Evolutionary conservation across 2,329 filamentous ascomycete species (phyloP).

Genomic region (Ilyonectria robusta): DNA sequence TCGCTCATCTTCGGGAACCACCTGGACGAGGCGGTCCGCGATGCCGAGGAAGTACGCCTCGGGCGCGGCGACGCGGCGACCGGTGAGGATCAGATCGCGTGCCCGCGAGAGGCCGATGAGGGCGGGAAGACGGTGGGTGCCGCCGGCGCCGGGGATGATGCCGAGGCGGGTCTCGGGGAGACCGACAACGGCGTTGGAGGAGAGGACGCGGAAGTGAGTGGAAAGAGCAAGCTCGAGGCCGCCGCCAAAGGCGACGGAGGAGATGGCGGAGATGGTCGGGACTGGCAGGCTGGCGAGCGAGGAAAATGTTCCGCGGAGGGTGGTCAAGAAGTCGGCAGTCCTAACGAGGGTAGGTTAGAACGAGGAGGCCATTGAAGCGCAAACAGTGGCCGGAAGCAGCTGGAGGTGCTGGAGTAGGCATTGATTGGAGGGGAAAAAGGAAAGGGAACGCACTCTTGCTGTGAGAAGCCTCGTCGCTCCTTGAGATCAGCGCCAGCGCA

Average conservation of each 20-base stretch:
- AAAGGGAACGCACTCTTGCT: slow-evolving; percentile 75
- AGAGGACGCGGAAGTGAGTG: slow-evolving; percentile 90
- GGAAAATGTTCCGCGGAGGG: slow-evolving; percentile 82
- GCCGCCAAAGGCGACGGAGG: slow-evolving; percentile 89
- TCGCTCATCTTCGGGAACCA: slow-evolving; percentile 70
- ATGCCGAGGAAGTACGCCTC: slow-evolving; percentile 95
- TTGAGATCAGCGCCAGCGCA: slow-evolving; percentile 97
- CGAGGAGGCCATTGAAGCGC: neutral
- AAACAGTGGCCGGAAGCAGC: too few species aligned
- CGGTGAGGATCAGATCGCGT: slow-evolving; percentile 92
- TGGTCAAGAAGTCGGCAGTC: slow-evolving; percentile 82
- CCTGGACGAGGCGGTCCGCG: slow-evolving; percentile 90
- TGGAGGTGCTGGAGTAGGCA: neutral
- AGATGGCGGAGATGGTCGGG: slow-evolving; percentile 90
- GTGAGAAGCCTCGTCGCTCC: slow-evolving; percentile 82
- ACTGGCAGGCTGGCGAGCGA: slow-evolving; percentile 83
- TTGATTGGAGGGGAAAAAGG: neutral
- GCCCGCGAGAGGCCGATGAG: slow-evolving; percentile 86
- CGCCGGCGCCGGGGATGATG: slow-evolving; percentile 95
- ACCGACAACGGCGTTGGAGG: slow-evolving; percentile 82
- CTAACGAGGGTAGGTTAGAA: slow-evolving; percentile 59
- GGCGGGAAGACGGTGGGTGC: slow-evolving; percentile 87
- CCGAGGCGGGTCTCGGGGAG: slow-evolving; percentile 93
- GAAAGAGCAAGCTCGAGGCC: slow-evolving; percentile 93
- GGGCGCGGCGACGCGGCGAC: slow-evolving; percentile 82